Base-by-base conservation (phyloP, 1,284 basidiomycete genomes). In the Irpex sp. region DNA sequence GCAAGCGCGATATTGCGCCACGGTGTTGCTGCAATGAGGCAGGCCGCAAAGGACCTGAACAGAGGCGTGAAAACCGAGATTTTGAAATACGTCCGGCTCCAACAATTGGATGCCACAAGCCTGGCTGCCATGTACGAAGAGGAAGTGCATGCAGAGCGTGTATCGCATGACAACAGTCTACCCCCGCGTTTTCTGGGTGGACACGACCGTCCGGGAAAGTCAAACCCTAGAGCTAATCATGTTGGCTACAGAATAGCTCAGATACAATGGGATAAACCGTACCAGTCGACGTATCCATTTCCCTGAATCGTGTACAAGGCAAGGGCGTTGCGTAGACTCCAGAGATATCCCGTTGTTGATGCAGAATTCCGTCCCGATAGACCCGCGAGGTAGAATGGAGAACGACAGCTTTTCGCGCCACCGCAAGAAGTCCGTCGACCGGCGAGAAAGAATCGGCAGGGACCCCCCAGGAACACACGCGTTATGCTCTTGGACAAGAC, bases 241-340 rank as follows among this genome's bases (percentile, higher is more conserved):
- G 19, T 66, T 39, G 65, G 65, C 15, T 66, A 55, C 43, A 59
- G 65, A 21, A 63, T 66, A 57, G 47, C 37, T 19, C 21, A 57
- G 39, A 56, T 63, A 5, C 63, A 53, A 5, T 66, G 65, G 65
- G 60, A 46, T 9, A 17, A 17, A 53, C 59, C 65, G 26, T 31
- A 55, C 43, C 47, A 5, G 31, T 49, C 37, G 26, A 13, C 7
- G 11, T 33, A 19, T 19, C 53, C 53, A 8, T 3, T 43, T 55
- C 15, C 26, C 11, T 13, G 8, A 11, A 26, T 33, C 9, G 11
- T 33, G 6, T 35, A 8, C 33, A 50, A 21, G n/a, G 49, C 8
- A n/a, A 50, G 49, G 49, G n/a, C 19, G 15, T n/a, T 17, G 17
- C 17, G 19, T 19, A 21, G 17, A n/a, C 7, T 50, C 13, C 19